These are phyloP conservation scores for Panellus pusillus DNA, from an alignment of 768 basidiomycete species.

Conservation along the genomic window DNA sequence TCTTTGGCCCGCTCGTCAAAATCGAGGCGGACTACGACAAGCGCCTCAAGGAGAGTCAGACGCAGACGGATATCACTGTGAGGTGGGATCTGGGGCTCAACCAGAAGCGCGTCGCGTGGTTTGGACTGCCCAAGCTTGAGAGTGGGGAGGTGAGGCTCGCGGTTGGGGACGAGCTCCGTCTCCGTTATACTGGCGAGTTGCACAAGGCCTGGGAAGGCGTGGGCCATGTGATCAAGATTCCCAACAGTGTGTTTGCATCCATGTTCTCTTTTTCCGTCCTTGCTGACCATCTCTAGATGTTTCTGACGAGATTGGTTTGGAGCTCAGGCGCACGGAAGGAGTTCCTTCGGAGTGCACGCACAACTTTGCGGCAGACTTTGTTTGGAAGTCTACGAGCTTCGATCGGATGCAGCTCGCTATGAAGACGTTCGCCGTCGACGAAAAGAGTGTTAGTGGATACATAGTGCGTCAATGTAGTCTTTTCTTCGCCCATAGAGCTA, in stretches of 20 bases:
- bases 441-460: constrained; percentile 98
- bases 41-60: constrained; percentile 96
- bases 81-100: constrained; percentile 98
- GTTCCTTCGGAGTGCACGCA: constrained; percentile 93
- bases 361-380: constrained; percentile 97
- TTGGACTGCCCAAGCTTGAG: constrained; percentile 92
- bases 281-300: constrained; percentile 61
- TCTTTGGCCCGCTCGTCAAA: constrained; percentile 98
- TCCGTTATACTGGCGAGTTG: constrained; percentile 86
- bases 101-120: constrained; percentile 99
- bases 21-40: constrained; percentile 99
- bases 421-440: constrained; percentile 99
- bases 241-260: constrained; percentile 74
- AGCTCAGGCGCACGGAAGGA: constrained; percentile 86
- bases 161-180: constrained; percentile 91
- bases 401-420: constrained; percentile 99
- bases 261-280: constrained; percentile 1
- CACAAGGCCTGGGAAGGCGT: constrained; percentile 97
- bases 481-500: constrained; percentile 2
- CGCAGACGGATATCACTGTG: constrained; percentile 93
- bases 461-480: constrained; percentile 54
- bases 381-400: constrained; percentile 99
- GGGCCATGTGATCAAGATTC: constrained; percentile 98
- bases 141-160: constrained; percentile 97
- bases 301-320: constrained; percentile 96